phyloP scores from a whole-genome alignment of 768 basidiomycete genomes.

The Cystoderma amianthinum region DNA sequence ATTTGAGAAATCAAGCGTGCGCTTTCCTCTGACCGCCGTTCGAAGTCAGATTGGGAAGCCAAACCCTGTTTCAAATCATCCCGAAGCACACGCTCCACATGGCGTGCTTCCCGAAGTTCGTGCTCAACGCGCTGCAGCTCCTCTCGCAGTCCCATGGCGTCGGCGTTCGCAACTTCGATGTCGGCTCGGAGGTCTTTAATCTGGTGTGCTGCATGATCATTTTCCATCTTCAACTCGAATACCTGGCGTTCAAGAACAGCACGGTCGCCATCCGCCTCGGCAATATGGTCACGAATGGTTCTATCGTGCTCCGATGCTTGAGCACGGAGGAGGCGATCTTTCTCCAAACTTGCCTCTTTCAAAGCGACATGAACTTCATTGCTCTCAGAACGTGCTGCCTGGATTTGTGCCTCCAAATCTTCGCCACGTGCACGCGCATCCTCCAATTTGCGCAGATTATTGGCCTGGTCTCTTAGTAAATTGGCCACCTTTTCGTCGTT shows the following conservation, averaged over 20 bases:
- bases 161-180: slow-evolving; percentile 57
- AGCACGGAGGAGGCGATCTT: slow-evolving; percentile 65
- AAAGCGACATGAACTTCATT: slow-evolving; percentile 64
- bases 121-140: slow-evolving; percentile 67
- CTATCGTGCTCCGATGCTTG: slow-evolving; percentile 66
- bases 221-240: slow-evolving; percentile 57
- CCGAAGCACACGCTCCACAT: slow-evolving; percentile 61
- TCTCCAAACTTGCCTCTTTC: slow-evolving; percentile 64
- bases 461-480: slow-evolving; percentile 73
- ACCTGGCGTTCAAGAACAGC: slow-evolving; percentile 89
- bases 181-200: slow-evolving; percentile 57
- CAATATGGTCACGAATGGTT: slow-evolving; percentile 78
- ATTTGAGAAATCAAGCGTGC: slow-evolving; percentile 75
- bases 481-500: slow-evolving; percentile 57
- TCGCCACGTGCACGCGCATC: slow-evolving; percentile 70
- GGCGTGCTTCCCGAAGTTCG: slow-evolving; percentile 61
- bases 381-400: slow-evolving; percentile 63
- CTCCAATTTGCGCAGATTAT: slow-evolving; percentile 62
- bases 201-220: slow-evolving; percentile 56
- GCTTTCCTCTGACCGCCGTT: slow-evolving; percentile 58
- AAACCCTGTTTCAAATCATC: slow-evolving; percentile 70
- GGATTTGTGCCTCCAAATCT: slow-evolving; percentile 70
- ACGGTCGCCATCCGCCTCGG: slow-evolving; percentile 90
- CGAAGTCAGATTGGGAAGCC: slow-evolving; percentile 59
- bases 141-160: slow-evolving; percentile 62